Conservation (phyloP, 2,329 filamentous ascomycete species). For the Hypoxylon sp. region DNA sequence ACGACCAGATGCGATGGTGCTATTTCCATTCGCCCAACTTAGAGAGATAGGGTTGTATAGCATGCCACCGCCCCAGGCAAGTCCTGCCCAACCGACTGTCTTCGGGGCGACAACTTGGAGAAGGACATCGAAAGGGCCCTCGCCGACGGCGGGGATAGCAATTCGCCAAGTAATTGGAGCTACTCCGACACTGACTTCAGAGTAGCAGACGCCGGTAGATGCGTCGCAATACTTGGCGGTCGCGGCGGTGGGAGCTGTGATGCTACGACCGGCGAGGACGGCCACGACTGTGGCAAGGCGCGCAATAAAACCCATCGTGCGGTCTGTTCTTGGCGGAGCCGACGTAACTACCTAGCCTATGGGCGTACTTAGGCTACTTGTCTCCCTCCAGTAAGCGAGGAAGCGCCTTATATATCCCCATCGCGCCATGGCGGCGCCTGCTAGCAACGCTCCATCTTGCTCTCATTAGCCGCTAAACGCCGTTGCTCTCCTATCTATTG, state of each 20-base stretch:
- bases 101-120: slow-evolving; percentile 51
- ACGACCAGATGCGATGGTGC: slow-evolving; percentile 42
- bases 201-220: slow-evolving; percentile 47
- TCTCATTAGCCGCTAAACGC: slow-evolving; percentile 35
- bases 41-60: slow-evolving; percentile 49
- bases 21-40: slow-evolving; percentile 49
- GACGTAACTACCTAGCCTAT: slow-evolving; percentile 16
- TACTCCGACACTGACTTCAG: slow-evolving; percentile 45
- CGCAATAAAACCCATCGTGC: slow-evolving; percentile 42
- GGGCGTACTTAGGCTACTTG: slow-evolving; percentile 17
- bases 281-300: slow-evolving; percentile 32
- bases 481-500: slow-evolving; percentile 26
- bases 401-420: slow-evolving; percentile 36
- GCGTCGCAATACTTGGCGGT: slow-evolving; percentile 46
- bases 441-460: slow-evolving; percentile 3
- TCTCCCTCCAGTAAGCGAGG: slow-evolving; percentile 24
- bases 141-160: slow-evolving; percentile 46
- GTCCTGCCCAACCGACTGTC: slow-evolving; percentile 48
- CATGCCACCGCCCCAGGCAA: slow-evolving; percentile 52
- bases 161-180: slow-evolving; percentile 46
- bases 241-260: slow-evolving; percentile 27
- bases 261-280: slow-evolving; percentile 25
- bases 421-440: slow-evolving; percentile 8
- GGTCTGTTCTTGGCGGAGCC: slow-evolving; percentile 21
- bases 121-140: slow-evolving; percentile 50